A percentile compares a stretch with the other conserved stretches of the same genome.
Evolutionary conservation across 257 asterid genomes (phyloP).

Genomic region (Lavandula angustifolia): DNA sequence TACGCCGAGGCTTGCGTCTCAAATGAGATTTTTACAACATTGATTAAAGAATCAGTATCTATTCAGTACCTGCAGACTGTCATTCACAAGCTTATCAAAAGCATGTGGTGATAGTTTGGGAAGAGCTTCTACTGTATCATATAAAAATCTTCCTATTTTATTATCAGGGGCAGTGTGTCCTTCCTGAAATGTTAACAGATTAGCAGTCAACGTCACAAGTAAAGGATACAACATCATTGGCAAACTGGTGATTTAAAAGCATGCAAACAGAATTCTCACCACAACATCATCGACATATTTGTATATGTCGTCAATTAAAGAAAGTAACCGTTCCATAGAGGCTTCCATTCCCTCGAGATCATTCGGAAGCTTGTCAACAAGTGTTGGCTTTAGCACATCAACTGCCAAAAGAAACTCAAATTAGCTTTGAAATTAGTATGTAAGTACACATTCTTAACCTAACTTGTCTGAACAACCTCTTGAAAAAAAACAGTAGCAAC

Average conservation of each 20-base stretch:
- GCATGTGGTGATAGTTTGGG: slow-evolving; percentile 65
- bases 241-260: slow-evolving; percentile 26
- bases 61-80: slow-evolving; percentile 69
- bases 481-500: too few species aligned
- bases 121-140: slow-evolving; percentile 66
- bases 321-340: slow-evolving; percentile 77
- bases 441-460: neutral
- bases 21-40: too few species aligned
- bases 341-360: slow-evolving; percentile 98
- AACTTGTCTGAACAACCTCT: neutral
- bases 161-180: slow-evolving; percentile 70
- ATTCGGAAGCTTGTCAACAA: slow-evolving; percentile 84
- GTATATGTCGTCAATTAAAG: slow-evolving; percentile 74
- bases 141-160: slow-evolving; percentile 67
- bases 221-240: neutral
- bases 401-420: slow-evolving; percentile 41
- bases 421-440: slow-evolving; percentile 15
- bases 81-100: slow-evolving; percentile 78
- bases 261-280: slow-evolving; percentile 54
- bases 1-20: too few species aligned
- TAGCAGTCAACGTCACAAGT: neutral
- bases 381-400: slow-evolving; percentile 79
- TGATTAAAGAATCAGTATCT: neutral
- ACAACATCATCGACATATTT: slow-evolving; percentile 93
- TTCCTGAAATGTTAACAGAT: slow-evolving; percentile 49